A percentile compares a stretch with the other conserved stretches of the same genome.
Evolutionary conservation across 179 eudicot genomes (phyloP).

Genomic region (Drosera spatulata): DNA sequence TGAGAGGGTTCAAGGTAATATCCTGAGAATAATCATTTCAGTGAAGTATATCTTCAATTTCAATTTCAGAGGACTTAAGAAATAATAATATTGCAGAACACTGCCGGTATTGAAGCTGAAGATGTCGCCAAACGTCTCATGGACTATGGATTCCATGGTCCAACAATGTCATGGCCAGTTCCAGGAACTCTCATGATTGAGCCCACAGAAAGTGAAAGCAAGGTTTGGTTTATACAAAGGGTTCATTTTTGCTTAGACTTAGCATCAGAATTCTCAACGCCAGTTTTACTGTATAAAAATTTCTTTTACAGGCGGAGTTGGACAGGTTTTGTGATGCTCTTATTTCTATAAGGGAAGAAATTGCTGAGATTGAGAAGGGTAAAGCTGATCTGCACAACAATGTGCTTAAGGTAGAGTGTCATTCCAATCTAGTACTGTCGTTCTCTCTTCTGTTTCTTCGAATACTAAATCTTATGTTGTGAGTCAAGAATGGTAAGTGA

Average conservation of each 20-base stretch:
- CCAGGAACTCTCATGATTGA: conserved; percentile 99
- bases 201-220: conserved; percentile 99
- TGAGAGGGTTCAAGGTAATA: conserved; percentile 84
- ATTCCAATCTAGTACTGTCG: neutral
- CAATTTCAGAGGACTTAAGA: conserved; percentile 7
- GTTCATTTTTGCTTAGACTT: too few relatives aligned
- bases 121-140: conserved; percentile 97
- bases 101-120: conserved; percentile 96
- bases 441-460: neutral
- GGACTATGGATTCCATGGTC: conserved; percentile 96
- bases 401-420: conserved; percentile 67
- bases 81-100: conserved; percentile 33
- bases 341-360: conserved; percentile 91
- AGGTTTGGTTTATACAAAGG: conserved; percentile 27
- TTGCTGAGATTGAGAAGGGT: conserved; percentile 82
- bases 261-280: too few relatives aligned
- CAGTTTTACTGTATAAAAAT: neutral
- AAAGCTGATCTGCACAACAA: conserved; percentile 79
- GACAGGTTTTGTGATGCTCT: conserved; percentile 95
- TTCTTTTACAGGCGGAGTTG: conserved; percentile 61
- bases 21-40: neutral
- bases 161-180: conserved; percentile 99
- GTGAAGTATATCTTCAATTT: neutral
- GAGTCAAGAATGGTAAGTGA: too few relatives aligned
- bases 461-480: too few relatives aligned